Base-by-base conservation (phyloP, 345 rosid species). In the Tarenaya hassleriana region DNA sequence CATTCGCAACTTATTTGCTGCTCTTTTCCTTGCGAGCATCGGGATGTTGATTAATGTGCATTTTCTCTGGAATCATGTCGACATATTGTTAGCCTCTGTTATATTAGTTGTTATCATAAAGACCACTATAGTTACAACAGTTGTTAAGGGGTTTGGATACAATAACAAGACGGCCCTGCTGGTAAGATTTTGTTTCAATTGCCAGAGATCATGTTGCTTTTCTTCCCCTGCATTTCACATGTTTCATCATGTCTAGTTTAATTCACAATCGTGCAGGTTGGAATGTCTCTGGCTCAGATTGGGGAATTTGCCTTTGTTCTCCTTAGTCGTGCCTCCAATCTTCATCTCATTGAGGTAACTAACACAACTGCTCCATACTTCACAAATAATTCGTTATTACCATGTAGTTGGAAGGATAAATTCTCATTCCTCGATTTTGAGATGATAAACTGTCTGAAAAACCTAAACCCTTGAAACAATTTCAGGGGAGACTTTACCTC, bases 231-330 rank as follows among this genome's bases (percentile, higher is more conserved):
- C 4, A 2, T 29, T 6, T 45, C 35, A 41, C 34, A 13, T 29
- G 16, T 46, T 13, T 58, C 4, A 58, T 4, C 4, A 18, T 8
- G 5, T 20, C 15, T 31, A 9, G 33, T 32, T 32, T 39, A 18
- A 55, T 42, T 37, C 14, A 24, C 2, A 24, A 24, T 24, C 29
- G 48, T 55, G 43, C 61, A 67, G 72, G 72, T 68, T 46, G 68
- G 68, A 51, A 10, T 68, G 80, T 79, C 94, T 56, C 70, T 87
- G 54, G 94, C 96, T 29, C 96, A 87, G 72, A 87, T 87, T 44
- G 96, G 96, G 33, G 96, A 87, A 53, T 87, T 87, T 35, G 86
- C 94, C 50, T 87, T 87, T 73, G 94, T 87, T 59, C 82, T 87
- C 41, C 87, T 87, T 15, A 87, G 94, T 55, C 89, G 94, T 14